Base-by-base conservation (phyloP, 371 early-diverging fungal genomes). In the Lichtheimia ornata region DNA sequence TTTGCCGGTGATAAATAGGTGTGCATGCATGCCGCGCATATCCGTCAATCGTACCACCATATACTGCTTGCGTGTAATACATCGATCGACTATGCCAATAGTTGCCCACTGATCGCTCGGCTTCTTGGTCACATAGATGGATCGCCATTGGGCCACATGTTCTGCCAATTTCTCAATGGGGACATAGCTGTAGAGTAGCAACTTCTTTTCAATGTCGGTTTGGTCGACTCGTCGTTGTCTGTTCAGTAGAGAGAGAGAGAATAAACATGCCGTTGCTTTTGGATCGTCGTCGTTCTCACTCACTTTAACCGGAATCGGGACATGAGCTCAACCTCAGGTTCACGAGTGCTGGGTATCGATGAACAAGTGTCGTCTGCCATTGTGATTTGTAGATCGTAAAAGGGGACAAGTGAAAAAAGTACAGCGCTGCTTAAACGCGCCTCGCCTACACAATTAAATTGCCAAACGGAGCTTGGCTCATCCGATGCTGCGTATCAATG, bases 91-190 rank as follows among this genome's bases (percentile, higher is more conserved):
- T 1, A 79, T 62, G 3, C 76, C 79, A 17, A 69, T 66, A 0
- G 79, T 75, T 1, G 67, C 57, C 79, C 79, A 79, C 35, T 75
- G 50, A 4, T 62, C 24, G 2, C 67, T 65, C 9, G 75, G 79
- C 43, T 70, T 71, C 0, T 55, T 45, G 2, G 72, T 74, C 7
- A 79, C 62, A 35, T 59, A 59, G 17, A 73, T 75, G 5, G 76
- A 69, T 4, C 30, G 45, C 50, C 35, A 69, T 41, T 58, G 56
- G 5, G 20, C 27, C 13, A 58, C 50, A 45, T 64, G 64, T 5
- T n/a, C n/a, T 41, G 44, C 14, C 4, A 67, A 50, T 27, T 61
- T 35, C 15, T 65, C 53, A 42, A 65, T 35, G n/a, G 61, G 58
- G 22, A 65, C 43, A 35, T 53, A 62, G n/a, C 9, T 45, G 15